Evolutionary conservation across 805 yeast species (phyloP).

Genomic region (Ogataea ganodermae): DNA sequence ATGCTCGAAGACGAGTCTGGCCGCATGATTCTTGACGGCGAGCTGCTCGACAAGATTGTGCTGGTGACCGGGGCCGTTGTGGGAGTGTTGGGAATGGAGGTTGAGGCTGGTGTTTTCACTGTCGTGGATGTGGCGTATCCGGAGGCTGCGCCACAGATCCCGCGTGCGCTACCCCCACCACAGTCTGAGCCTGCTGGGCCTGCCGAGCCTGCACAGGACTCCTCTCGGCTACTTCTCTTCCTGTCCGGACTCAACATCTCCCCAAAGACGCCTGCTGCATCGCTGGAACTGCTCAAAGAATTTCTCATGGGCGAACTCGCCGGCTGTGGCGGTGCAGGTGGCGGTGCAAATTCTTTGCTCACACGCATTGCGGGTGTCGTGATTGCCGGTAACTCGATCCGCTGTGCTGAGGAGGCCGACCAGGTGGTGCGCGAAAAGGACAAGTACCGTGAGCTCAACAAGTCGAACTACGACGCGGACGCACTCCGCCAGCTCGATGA

Average conservation of each 20-base stretch:
- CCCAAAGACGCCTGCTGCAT: constrained; percentile 43
- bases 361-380: constrained; percentile 50
- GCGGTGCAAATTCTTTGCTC: background rate
- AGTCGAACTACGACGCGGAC: constrained; percentile 50
- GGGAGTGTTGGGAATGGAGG: constrained; percentile 84
- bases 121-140: constrained; percentile 82
- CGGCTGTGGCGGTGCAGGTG: background rate
- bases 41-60: constrained; percentile 56
- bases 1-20: constrained; percentile 94
- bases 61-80: constrained; percentile 89
- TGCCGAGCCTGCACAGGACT: too few species aligned
- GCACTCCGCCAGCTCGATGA: constrained; percentile 58
- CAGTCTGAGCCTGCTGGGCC: background rate
- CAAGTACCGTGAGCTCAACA: constrained; percentile 53
- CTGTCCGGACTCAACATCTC: constrained; percentile 73
- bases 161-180: constrained; percentile 25
- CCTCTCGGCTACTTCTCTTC: constrained; percentile 51
- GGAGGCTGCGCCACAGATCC: constrained; percentile 55
- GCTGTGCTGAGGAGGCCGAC: constrained; percentile 23
- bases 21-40: constrained; percentile 69
- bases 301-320: constrained; percentile 68
- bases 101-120: constrained; percentile 79
- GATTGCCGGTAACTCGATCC: constrained; percentile 70
- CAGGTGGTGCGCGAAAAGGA: constrained; percentile 33
- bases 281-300: constrained; percentile 62